Evolutionary conservation across 768 basidiomycete species (phyloP).

Genomic region (Naganishia randhawae): DNA sequence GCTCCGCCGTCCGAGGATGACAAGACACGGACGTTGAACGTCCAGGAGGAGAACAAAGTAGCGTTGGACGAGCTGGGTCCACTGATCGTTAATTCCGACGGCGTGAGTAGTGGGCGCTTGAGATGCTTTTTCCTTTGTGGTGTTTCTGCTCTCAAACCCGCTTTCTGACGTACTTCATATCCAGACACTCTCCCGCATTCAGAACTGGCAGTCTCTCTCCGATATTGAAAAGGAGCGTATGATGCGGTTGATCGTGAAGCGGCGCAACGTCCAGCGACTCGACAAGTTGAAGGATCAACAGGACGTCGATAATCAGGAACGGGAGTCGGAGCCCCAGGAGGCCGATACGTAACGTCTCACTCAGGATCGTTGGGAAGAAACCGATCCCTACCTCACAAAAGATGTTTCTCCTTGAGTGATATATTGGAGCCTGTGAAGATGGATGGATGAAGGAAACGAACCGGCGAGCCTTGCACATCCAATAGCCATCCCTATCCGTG

Average conservation of each 20-base stretch:
- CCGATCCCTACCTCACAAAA: too few species aligned
- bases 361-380: too few species aligned
- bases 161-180: too few species aligned
- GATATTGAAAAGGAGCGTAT: conserved; percentile 60
- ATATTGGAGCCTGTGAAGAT: too few species aligned
- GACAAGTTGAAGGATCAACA: conserved; percentile 38
- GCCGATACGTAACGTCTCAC: too few species aligned
- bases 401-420: too few species aligned
- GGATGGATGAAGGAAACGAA: too few species aligned
- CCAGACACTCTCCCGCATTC: conserved; percentile 65
- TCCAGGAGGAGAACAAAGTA: conserved; percentile 49
- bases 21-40: conserved; percentile 35
- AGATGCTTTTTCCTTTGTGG: too few species aligned
- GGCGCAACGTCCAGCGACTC: conserved; percentile 45
- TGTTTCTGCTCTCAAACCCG: too few species aligned
- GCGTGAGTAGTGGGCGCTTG: conserved; percentile 6
- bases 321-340: not conserved
- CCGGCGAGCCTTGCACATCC: too few species aligned
- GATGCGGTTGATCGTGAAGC: conserved; percentile 56
- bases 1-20: conserved; percentile 9
- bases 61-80: conserved; percentile 64
- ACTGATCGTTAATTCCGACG: conserved; percentile 53
- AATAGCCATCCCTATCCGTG: too few species aligned
- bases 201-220: conserved; percentile 63
- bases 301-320: conserved; percentile 12